Evolutionary conservation across 257 asterid genomes (phyloP).

Genomic region (Forsythia suspensa): DNA sequence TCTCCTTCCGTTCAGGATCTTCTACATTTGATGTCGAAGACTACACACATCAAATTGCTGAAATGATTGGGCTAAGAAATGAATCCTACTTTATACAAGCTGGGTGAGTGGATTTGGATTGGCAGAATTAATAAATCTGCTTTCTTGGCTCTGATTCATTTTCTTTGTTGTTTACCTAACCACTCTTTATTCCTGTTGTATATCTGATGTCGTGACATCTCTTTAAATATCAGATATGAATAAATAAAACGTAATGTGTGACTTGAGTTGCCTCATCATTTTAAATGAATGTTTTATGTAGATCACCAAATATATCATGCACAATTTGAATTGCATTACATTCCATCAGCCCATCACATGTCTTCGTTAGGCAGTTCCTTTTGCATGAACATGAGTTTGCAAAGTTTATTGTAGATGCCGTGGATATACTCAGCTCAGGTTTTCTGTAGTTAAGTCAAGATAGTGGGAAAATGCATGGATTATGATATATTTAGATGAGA

Average conservation of each 20-base stretch:
- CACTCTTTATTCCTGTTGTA: neutral
- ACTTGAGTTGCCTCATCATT: neutral
- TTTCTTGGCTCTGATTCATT: slow-evolving; percentile 6
- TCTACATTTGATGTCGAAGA: slow-evolving; percentile 94
- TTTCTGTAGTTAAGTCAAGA: neutral
- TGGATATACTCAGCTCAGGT: neutral
- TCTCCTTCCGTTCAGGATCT: slow-evolving; percentile 87
- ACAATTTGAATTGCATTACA: neutral
- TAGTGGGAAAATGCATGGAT: neutral
- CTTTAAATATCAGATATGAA: neutral
- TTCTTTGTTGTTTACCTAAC: neutral
- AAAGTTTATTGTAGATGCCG: neutral
- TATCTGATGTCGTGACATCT: neutral
- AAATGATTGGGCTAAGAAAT: slow-evolving; percentile 88
- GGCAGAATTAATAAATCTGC: neutral
- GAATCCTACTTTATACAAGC: slow-evolving; percentile 82
- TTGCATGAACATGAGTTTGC: neutral
- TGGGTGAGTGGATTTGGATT: slow-evolving; percentile 67
- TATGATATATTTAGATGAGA: neutral
- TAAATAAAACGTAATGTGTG: neutral
- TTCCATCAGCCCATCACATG: neutral
- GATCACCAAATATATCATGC: neutral
- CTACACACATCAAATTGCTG: slow-evolving; percentile 97
- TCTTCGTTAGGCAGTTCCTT: neutral
- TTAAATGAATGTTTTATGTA: neutral